These are phyloP conservation scores for Aspergillus sparsus DNA, from an alignment of 495 filamentous ascomycete species.

Conservation along the genomic window DNA sequence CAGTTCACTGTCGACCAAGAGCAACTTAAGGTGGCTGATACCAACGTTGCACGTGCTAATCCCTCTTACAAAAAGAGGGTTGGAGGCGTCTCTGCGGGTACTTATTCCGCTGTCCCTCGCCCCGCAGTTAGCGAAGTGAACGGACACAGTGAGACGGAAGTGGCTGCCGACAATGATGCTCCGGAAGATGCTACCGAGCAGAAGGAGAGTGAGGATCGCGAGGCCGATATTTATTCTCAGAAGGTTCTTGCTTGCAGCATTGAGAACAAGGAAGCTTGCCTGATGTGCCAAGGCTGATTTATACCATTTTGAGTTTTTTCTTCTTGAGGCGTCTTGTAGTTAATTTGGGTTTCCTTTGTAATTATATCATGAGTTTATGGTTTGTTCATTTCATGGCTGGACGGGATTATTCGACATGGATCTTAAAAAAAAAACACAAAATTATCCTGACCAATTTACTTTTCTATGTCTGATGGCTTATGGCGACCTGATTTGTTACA, in stretches of 20 bases:
- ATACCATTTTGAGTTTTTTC: constrained; percentile 11
- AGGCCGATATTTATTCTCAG: constrained; percentile 91
- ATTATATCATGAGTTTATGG: constrained; percentile 48
- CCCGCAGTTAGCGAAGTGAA: constrained; percentile 41
- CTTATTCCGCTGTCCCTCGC: constrained; percentile 60
- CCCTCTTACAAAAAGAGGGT: constrained; percentile 66
- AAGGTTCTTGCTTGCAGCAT: constrained; percentile 90
- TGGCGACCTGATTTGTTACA: constrained; percentile 10
- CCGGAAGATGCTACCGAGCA: constrained; percentile 56
- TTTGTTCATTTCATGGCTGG: constrained; percentile 21
- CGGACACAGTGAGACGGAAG: constrained; percentile 55
- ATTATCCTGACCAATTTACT: constrained; percentile 13
- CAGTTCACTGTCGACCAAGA: constrained; percentile 99
- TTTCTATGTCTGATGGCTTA: constrained; percentile 14
- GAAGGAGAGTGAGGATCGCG: constrained; percentile 66
- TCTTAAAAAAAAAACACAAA: constrained; percentile 6
- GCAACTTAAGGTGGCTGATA: constrained; percentile 85
- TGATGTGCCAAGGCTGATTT: constrained; percentile 83
- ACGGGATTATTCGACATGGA: constrained; percentile 9
- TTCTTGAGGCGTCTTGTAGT: constrained; percentile 23
- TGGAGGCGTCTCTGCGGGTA: constrained; percentile 47
- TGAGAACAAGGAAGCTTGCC: constrained; percentile 83
- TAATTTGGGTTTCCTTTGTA: constrained; percentile 27
- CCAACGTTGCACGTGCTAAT: constrained; percentile 66
- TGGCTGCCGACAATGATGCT: constrained; percentile 36